Base-by-base conservation (phyloP, 1,139 yeast species). In the Suhomyces bokatorum region DNA sequence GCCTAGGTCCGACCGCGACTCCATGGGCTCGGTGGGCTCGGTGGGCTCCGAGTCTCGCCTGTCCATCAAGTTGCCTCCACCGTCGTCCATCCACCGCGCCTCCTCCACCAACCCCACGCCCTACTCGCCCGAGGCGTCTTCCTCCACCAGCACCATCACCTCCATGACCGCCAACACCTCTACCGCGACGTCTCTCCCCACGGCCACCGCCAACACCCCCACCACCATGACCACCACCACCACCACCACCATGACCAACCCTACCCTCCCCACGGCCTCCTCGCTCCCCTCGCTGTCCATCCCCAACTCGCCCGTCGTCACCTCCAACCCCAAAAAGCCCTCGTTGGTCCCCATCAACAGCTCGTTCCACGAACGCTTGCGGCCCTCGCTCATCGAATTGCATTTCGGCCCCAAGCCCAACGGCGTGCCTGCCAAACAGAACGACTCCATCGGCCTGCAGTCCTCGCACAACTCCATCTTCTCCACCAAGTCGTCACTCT, bases 361-460 rank as follows among this genome's bases (percentile, higher is more conserved):
- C 22, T 51, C 61, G 10, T 38, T 61, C 27, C 65, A 60, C 16
- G 73, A 72, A 28, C 60, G 55, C 2, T 41, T 75, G 37, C 63
- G 80, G 42, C 78, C 79, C 0, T 72, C 78, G 2, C 59, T 75
- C 35, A 56, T 70, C 32, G 80, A 75, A 49, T 54, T 73, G 33
- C 73, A 74, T 49, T 52, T 53, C 35, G 59, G 59, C 11, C 40
- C 46, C 26, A 40, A 43, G 7, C 28, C 49, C 8, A 37, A 32
- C 40, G 20, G 36, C 6, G 43, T 38, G 5, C 14, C 43, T 5
- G 29, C 32, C 17, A 42, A 47, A 27, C 42, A 47, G 13, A 51
- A 49, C 33, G 64, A 62, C 37, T 64, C 70, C 14, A 57, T 65
- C 24, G 67, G 62, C 11, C 65, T 69, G 10, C 64, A 57, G 17